Conservation (phyloP, 2,329 filamentous ascomycete species). For the Apiospora aurea region DNA sequence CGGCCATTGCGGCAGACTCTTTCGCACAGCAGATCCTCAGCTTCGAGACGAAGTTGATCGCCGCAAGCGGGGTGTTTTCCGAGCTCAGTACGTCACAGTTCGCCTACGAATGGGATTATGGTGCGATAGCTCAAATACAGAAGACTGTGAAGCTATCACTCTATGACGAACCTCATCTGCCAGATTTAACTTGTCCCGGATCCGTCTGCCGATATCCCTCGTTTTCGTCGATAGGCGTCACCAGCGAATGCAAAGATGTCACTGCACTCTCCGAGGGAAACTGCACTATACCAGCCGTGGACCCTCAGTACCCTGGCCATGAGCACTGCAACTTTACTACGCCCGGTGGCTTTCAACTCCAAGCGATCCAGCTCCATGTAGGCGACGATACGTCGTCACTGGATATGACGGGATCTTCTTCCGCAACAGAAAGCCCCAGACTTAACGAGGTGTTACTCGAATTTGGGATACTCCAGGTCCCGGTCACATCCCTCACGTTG, state of each 20-base stretch:
- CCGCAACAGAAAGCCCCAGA: too few species aligned
- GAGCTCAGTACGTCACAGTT: not conserved
- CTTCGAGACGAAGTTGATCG: not conserved
- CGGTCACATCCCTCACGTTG: too few species aligned
- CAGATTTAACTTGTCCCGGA: not conserved
- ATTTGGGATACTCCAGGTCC: not conserved
- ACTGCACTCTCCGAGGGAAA: not conserved
- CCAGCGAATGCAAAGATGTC: not conserved
- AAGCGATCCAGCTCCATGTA: not conserved
- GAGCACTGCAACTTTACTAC: not conserved
- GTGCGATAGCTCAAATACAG: not conserved
- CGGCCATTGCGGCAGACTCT: not conserved
- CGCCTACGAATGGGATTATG: not conserved
- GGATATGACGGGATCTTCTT: too few species aligned
- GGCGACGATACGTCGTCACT: too few species aligned
- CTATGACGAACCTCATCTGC: not conserved
- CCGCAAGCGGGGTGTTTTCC: not conserved
- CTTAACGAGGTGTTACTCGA: too few species aligned
- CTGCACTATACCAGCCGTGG: not conserved
- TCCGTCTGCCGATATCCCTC: not conserved
- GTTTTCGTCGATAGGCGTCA: not conserved
- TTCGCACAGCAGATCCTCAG: slow-evolving; percentile 8
- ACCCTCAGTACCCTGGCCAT: too few species aligned
- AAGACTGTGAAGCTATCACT: not conserved
- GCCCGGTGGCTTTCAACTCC: not conserved